phyloP scores from a whole-genome alignment of 352 stramenopile genomes.

The Phytophthora podocarpi region DNA sequence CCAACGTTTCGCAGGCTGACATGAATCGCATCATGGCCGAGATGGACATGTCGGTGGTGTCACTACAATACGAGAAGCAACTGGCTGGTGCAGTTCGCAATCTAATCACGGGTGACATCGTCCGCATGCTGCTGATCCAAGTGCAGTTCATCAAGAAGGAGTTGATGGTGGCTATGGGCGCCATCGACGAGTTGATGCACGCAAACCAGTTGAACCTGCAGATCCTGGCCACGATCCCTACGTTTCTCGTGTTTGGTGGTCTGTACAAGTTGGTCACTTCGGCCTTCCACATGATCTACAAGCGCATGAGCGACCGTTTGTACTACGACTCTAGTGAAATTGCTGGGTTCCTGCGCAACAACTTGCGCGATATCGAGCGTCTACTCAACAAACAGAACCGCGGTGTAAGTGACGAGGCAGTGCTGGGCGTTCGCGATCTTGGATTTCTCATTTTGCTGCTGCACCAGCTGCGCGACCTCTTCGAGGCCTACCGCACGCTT shows the following conservation, averaged over 20 bases:
- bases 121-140: conserved; percentile 88
- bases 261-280: conserved; percentile 67
- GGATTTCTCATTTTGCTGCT: conserved; percentile 76
- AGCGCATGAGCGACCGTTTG: conserved; percentile 75
- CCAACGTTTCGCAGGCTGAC: conserved; percentile 41
- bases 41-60: conserved; percentile 83
- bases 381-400: conserved; percentile 86
- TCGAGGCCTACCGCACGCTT: conserved; percentile 68
- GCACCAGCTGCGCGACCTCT: conserved; percentile 78
- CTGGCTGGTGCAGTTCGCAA: conserved; percentile 70
- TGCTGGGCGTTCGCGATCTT: conserved; percentile 70
- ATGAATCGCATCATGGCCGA: conserved; percentile 59
- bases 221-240: conserved; percentile 84
- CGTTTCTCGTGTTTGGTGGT: conserved; percentile 78
- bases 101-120: conserved; percentile 84
- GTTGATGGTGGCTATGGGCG: conserved; percentile 87
- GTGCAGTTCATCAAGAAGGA: conserved; percentile 92
- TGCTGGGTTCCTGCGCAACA: conserved; percentile 77
- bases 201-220: conserved; percentile 89
- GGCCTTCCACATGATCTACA: conserved; percentile 74
- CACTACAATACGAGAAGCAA: conserved; percentile 74
- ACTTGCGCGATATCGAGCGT: conserved; percentile 83
- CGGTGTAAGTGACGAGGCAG: conserved; percentile 26
- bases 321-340: conserved; percentile 82
- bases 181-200: conserved; percentile 89